Conservation (phyloP, 495 filamentous ascomycete species). For the Aspergillus cristatus region DNA sequence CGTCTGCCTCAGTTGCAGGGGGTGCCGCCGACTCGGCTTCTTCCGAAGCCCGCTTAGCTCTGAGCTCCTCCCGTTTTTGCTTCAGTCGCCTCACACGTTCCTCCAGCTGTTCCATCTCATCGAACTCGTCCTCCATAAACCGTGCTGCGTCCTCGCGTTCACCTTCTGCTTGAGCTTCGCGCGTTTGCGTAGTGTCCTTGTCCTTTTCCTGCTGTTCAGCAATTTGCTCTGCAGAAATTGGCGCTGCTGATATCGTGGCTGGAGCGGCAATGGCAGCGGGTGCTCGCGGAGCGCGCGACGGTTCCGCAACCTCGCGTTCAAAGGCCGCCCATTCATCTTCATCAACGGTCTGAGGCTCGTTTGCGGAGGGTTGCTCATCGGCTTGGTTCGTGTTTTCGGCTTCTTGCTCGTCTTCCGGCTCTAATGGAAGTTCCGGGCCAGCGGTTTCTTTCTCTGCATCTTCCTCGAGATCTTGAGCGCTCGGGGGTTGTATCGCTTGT, state of each 20-base stretch:
- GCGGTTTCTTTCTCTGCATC: constrained; percentile 21
- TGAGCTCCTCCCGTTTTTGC: constrained; percentile 56
- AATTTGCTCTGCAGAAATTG: constrained; percentile 61
- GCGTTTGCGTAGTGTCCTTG: constrained; percentile 34
- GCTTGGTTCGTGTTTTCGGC: constrained; percentile 4
- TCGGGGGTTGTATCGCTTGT: constrained; percentile 15
- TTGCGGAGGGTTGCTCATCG: constrained; percentile 7
- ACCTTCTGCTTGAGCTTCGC: constrained; percentile 60
- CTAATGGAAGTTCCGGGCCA: constrained; percentile 18
- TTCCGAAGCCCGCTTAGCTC: constrained; percentile 29
- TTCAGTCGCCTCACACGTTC: constrained; percentile 67
- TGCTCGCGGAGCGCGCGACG: constrained; percentile 26
- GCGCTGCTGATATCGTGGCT: constrained; percentile 58
- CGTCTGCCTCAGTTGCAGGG: constrained; percentile 7
- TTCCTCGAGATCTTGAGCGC: constrained; percentile 14
- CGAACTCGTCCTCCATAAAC: constrained; percentile 79
- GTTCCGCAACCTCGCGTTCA: constrained; percentile 70
- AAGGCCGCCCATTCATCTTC: constrained; percentile 90
- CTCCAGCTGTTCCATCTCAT: constrained; percentile 89
- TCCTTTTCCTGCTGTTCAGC: constrained; percentile 55
- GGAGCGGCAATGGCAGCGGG: constrained; percentile 24
- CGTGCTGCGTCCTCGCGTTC: constrained; percentile 81
- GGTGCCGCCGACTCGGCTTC: constrained; percentile 21
- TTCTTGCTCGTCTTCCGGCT: constrained; percentile 10
- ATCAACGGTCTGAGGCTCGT: constrained; percentile 39